These are phyloP conservation scores for Cyathus striatus DNA, from an alignment of 768 basidiomycete species.

Conservation along the genomic window DNA sequence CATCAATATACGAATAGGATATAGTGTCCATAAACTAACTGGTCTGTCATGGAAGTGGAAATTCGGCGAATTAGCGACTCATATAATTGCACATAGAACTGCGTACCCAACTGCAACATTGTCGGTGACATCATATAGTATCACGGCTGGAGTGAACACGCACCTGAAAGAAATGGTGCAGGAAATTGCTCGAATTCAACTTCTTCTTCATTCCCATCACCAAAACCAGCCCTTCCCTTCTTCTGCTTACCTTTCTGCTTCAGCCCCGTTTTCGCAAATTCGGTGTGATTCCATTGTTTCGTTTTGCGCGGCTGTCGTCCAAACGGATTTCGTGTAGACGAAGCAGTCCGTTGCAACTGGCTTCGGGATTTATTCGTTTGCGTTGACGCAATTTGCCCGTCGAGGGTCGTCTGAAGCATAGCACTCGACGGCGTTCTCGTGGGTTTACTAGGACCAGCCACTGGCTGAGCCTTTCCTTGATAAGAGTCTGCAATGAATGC, in stretches of 20 bases:
- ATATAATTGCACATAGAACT: no score
- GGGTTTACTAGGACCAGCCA: constrained; percentile 34
- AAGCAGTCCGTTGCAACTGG: constrained; percentile 36
- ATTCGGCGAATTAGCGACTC: no score
- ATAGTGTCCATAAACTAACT: constrained; percentile 21
- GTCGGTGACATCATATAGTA: no score
- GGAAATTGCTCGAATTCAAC: constrained; percentile 83
- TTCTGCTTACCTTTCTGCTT: constrained; percentile 49
- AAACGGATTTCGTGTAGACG: constrained; percentile 37
- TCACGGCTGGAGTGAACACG: no score
- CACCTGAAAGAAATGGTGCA: constrained; percentile 68
- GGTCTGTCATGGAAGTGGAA: no score
- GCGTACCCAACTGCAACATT: no score
- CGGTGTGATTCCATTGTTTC: constrained; percentile 91
- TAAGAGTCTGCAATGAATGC: constrained; percentile 44
- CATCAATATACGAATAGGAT: neutral
- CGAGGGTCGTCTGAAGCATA: constrained; percentile 61
- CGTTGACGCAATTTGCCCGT: constrained; percentile 44
- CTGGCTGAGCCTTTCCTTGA: constrained; percentile 29
- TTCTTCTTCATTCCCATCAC: constrained; percentile 53
- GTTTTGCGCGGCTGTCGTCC: constrained; percentile 57
- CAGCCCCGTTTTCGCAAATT: constrained; percentile 76
- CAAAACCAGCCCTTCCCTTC: constrained; percentile 37
- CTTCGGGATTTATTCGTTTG: constrained; percentile 27
- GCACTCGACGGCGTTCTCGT: constrained; percentile 24